Conservation (phyloP, 116 monocot genomes). For the Cymodocea nodosa region DNA sequence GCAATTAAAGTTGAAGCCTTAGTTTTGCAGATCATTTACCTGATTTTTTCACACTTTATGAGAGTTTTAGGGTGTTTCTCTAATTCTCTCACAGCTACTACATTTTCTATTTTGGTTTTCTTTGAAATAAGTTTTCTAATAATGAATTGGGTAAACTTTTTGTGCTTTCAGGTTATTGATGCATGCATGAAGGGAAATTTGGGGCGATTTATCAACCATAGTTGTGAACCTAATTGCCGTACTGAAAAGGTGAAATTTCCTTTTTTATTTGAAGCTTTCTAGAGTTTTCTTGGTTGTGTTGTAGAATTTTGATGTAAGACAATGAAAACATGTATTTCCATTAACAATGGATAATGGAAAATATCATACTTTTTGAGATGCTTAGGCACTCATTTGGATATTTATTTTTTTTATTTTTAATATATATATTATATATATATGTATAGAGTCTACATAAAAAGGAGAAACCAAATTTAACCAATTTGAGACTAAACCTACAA, state of each 20-base stretch:
- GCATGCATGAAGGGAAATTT: conserved; percentile 91
- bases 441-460: no score
- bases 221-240: conserved; percentile 93
- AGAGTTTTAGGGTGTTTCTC: no score
- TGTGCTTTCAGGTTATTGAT: conserved; percentile 78
- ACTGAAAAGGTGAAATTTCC: conserved; percentile 76
- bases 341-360: not conserved
- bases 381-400: no score
- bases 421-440: no score
- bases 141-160: not conserved
- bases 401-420: no score
- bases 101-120: not conserved
- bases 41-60: no score
- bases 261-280: not conserved
- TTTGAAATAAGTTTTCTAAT: not conserved
- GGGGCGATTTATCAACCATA: conserved; percentile 94
- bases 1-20: no score
- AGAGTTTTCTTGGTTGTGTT: not conserved
- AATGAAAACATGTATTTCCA: not conserved
- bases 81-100: not conserved
- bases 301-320: not conserved
- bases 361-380: no score
- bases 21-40: no score
- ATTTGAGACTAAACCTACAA: no score
- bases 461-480: no score